Percentiles rank a stretch among this genome's conserved stretches.
Conservation (phyloP, 75 land plant genomes). For the Azolla pinnata region DNA sequence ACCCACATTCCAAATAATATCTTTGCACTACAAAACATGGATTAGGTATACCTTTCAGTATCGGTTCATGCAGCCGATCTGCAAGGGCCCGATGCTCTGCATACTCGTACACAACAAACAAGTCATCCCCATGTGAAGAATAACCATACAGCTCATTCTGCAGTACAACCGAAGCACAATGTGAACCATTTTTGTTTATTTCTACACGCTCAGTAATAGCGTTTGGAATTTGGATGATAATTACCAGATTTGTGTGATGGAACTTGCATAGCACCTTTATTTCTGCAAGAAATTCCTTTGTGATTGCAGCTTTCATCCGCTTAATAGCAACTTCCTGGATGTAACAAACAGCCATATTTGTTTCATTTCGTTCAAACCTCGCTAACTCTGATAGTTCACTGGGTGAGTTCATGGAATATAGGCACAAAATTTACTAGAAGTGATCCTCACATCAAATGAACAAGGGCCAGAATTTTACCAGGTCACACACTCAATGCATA, state of each 20-base stretch:
- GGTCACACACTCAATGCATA: no score
- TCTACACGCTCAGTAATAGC: not conserved
- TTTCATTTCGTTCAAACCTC: no score
- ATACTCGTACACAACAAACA: slow-evolving; percentile 76
- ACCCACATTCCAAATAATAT: no score
- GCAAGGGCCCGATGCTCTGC: slow-evolving; percentile 69
- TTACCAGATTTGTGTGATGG: slow-evolving; percentile 71
- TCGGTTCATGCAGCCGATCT: slow-evolving; percentile 72
- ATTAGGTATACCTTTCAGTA: slow-evolving; percentile 53
- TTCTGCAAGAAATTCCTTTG: slow-evolving; percentile 62
- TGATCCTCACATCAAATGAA: no score
- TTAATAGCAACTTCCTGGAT: slow-evolving; percentile 78
- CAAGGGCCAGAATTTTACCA: no score
- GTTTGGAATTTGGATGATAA: not conserved
- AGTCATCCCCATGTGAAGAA: slow-evolving; percentile 55
- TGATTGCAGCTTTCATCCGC: slow-evolving; percentile 66
- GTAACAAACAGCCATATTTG: not conserved
- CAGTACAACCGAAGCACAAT: no score
- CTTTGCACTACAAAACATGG: no score
- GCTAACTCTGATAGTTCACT: no score
- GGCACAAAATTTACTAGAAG: no score
- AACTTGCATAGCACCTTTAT: slow-evolving; percentile 78
- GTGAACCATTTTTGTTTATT: not conserved
- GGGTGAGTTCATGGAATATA: no score
- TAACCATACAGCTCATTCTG: slow-evolving; percentile 69